Conservation (phyloP, 495 filamentous ascomycete species). For the Penicillium maclennaniae region DNA sequence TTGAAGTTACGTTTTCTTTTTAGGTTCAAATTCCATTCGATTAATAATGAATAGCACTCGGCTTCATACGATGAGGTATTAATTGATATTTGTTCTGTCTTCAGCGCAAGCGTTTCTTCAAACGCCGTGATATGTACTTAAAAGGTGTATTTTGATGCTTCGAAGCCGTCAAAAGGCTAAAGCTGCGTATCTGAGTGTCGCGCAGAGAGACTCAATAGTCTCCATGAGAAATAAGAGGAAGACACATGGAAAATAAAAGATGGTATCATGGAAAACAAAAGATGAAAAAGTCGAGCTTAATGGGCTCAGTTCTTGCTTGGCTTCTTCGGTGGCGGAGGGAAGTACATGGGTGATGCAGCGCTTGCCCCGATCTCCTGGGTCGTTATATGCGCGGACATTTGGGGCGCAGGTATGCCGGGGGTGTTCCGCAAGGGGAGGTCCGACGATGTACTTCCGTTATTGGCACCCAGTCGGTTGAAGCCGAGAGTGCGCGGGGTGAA, state of each 20-base stretch:
- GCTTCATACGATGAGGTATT: slow-evolving; percentile 6
- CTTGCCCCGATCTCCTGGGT: slow-evolving; percentile 19
- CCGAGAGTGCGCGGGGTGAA: slow-evolving; percentile 41
- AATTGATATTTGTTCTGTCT: neutral
- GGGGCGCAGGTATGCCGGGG: slow-evolving; percentile 20
- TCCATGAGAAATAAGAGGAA: slow-evolving; percentile 7
- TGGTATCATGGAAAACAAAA: slow-evolving; percentile 19
- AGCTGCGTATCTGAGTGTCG: neutral
- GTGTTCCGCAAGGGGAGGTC: slow-evolving; percentile 44
- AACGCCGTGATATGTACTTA: slow-evolving; percentile 16
- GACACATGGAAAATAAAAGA: slow-evolving; percentile 2
- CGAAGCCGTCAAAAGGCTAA: neutral
- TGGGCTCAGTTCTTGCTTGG: slow-evolving; percentile 22
- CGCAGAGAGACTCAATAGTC: neutral
- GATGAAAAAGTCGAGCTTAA: neutral
- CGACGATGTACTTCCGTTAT: slow-evolving; percentile 18
- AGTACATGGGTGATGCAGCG: slow-evolving; percentile 32
- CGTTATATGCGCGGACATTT: slow-evolving; percentile 20
- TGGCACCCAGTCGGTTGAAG: slow-evolving; percentile 36
- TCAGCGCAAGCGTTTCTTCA: neutral
- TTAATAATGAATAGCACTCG: neutral
- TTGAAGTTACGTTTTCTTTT: neutral
- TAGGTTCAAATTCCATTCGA: neutral
- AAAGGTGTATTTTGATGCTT: slow-evolving; percentile 5
- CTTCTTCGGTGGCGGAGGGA: slow-evolving; percentile 45